phyloP scores from a whole-genome alignment of 2,329 filamentous ascomycete species.

The Xylaria sp. region DNA sequence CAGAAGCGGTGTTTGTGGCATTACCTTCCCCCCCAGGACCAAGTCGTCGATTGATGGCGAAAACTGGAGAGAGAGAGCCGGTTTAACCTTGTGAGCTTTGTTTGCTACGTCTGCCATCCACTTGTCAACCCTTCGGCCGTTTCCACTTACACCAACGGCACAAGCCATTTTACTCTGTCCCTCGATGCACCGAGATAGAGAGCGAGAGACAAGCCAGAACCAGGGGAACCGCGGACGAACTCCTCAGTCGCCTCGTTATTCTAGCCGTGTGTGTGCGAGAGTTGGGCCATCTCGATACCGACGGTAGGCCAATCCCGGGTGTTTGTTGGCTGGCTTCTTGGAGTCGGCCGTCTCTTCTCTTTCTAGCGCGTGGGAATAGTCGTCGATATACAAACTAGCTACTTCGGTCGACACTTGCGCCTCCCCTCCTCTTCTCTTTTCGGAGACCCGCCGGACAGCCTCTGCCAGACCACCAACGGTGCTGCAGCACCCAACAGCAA shows the following conservation, averaged over 20 bases:
- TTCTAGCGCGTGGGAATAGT: constrained; percentile 34
- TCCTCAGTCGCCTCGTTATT: constrained; percentile 14
- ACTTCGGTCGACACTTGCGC: constrained; percentile 31
- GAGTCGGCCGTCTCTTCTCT: constrained; percentile 33
- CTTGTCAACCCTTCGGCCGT: constrained; percentile 27
- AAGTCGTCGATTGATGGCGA: constrained; percentile 30
- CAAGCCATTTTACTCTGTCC: constrained; percentile 25
- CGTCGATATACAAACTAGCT: constrained; percentile 29
- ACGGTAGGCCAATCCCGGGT: constrained; percentile 30
- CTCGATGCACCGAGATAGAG: constrained; percentile 27
- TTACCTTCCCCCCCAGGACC: constrained; percentile 32
- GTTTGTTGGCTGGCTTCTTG: constrained; percentile 34
- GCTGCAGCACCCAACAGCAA: constrained; percentile 42
- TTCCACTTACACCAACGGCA: constrained; percentile 30
- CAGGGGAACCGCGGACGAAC: constrained; percentile 17
- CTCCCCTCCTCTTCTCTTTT: constrained; percentile 35
- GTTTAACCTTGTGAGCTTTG: constrained; percentile 26
- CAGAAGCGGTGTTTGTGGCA: constrained; percentile 34
- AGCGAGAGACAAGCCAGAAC: constrained; percentile 19
- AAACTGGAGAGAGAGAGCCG: constrained; percentile 26
- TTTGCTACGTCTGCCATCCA: constrained; percentile 32
- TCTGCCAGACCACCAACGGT: constrained; percentile 35
- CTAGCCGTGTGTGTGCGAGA: constrained; percentile 17
- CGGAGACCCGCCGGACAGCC: constrained; percentile 35
- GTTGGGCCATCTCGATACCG: constrained; percentile 27